A percentile compares a stretch with the other conserved stretches of the same genome.
These are phyloP conservation scores for Zoysia japonica DNA, from an alignment of 176 grass and related monocot species.

Conservation along the genomic window DNA sequence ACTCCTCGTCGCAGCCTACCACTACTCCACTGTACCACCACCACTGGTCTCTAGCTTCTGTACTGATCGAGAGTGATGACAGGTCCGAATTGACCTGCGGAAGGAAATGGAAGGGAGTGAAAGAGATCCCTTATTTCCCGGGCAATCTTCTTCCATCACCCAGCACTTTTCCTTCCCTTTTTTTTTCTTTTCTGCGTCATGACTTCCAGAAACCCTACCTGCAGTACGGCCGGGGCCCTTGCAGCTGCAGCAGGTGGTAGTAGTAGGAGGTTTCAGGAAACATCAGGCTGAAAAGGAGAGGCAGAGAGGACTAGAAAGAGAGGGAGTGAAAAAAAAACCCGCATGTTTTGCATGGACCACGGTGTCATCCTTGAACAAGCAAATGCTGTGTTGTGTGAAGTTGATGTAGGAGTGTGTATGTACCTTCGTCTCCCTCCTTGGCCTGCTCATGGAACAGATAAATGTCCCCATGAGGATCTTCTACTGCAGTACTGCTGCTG, in stretches of 20 bases:
- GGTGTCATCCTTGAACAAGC: constrained; percentile 48
- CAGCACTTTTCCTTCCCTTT: not conserved
- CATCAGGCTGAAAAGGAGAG: constrained; percentile 45
- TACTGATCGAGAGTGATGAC: constrained; percentile 31
- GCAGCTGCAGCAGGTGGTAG: constrained; percentile 30
- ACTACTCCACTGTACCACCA: constrained; percentile 26
- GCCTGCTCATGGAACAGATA: constrained; percentile 40
- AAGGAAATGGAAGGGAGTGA: constrained; percentile 39
- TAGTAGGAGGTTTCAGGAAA: constrained; percentile 59
- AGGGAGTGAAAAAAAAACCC: constrained; percentile 37
- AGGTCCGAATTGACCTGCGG: constrained; percentile 50
- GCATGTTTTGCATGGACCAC: constrained; percentile 33
- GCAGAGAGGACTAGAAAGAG: not conserved
- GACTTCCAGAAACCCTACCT: constrained; percentile 54
- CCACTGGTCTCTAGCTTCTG: constrained; percentile 21
- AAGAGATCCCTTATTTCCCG: constrained; percentile 54
- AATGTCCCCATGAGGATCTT: constrained; percentile 39
- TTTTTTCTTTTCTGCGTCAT: constrained; percentile 2
- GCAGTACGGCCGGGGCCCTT: constrained; percentile 32
- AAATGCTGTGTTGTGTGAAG: constrained; percentile 14
- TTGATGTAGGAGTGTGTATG: constrained; percentile 35
- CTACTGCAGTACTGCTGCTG: constrained; percentile 10
- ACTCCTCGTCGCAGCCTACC: constrained; percentile 13
- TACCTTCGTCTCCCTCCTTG: constrained; percentile 20
- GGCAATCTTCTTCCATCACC: constrained; percentile 56